Evolutionary conservation across 139 green algal genomes (phyloP), one percentile per base, ranked within the genome.

Genomic region (Ettlia oleoabundans): DNA sequence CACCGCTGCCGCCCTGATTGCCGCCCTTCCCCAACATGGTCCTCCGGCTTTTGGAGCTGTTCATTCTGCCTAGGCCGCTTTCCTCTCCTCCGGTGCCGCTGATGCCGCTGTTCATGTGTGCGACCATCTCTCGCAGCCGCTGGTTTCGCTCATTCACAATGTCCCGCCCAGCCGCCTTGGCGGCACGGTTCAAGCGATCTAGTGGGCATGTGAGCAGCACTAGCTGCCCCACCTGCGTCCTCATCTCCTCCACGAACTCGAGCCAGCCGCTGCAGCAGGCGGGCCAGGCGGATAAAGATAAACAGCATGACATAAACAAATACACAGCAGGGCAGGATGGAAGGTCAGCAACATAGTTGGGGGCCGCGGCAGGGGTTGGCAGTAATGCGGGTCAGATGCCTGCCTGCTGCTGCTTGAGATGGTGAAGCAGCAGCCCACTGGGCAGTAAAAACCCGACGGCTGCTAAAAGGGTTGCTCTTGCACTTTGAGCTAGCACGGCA

Each of bases 181-280:
- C 22, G 18, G 22, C 2, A 6, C 69, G 69, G 37, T n/a, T 41
- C 8, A 76, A 38, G n/a, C 69, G 69, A 42, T 76, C 69, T 19
- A 41, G 38, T n/a, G 69, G 69, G 69, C 69, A 76, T 9, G 69
- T 76, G 21, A 76, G 69, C 42, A 76, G 42, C 26, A 62, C 30
- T 7, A 76, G 41, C 1, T 61, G 69, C n/a, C 69, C 69, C 42
- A 61, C 69, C 69, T 76, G 69, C 41, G n/a, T 15, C 69, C 30
- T 40, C 41, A 76, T 19, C 69, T 76, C 69, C 40, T 55, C 42
- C 42, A 76, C 22, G 24, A 76, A 76, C 0, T 42, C 42, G 10
- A 37, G 10, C 69, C 69, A 76, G 42, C 69, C 69, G 26, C 69
- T 76, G 69, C 69, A 63, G 8, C 21, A 10, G 30, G 22, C 3